Base-by-base conservation (phyloP, 441 rosid genomes). In the Arabidopsis hybrid region DNA sequence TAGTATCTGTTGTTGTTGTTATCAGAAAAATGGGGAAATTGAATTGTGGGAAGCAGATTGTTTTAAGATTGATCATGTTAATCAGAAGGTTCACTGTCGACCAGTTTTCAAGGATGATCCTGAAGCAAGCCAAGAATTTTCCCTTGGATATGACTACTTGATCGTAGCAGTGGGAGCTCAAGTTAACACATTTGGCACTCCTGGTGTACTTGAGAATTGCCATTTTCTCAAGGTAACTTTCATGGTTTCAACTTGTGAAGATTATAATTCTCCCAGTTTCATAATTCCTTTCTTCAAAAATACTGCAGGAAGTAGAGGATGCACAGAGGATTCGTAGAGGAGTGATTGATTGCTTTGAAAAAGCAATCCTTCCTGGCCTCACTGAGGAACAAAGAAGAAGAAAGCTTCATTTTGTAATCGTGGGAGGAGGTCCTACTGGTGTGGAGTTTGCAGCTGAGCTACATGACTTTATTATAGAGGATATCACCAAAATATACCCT, bases 391-490 rank as follows among this genome's bases (percentile, higher is more conserved):
- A 92, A 75, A 81, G 86, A 64, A 86, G 85, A 73, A 84, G 58
- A 17, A 85, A 83, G 78, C 97, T 95, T 75, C 97, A 91, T 81
- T 95, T 95, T 71, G 91, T 95, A 59, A 85, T 95, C 51, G 97
- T 95, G 40, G 97, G 97, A 58, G 99, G 99, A 7, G 97, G 99
- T 64, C 99, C 99, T 5, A 95, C 99, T 64, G 99, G 99, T 59
- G 96, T 95, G 43, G 99, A 92, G 86, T 95, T 92, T 88, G 94
- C 96, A 57, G 99, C 97, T 4, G 99, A 94, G 83, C 80, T 94
- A 70, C 99, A 94, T 60, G 99, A 94, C 82, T 94, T 74, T 81
- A 70, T 94, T 35, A 58, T 49, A 65, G 99, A 94, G 81, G 97
- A 94, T 81, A 51, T 94, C 50, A 78, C 82, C 62, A 80, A 81